Conservation (phyloP, 2,329 filamentous ascomycete species). For the Mycosphaerelloides madeirae region DNA sequence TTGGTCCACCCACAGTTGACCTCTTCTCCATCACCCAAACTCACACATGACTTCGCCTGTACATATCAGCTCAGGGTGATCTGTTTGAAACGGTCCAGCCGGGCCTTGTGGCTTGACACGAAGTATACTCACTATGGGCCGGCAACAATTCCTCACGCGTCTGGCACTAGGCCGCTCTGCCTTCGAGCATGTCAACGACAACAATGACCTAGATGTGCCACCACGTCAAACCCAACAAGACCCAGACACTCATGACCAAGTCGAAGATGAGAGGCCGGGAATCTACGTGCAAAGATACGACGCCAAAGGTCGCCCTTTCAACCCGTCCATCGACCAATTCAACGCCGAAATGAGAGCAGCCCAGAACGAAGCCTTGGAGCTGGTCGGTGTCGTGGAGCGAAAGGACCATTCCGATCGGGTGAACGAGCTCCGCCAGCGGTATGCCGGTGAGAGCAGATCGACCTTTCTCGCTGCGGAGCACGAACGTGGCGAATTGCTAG, state of each 20-base stretch:
- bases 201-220: conserved; percentile 39
- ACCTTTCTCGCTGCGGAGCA: conserved; percentile 20
- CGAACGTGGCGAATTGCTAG: conserved; percentile 22
- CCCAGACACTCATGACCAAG: not conserved
- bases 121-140: conserved; percentile 28
- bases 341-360: conserved; percentile 40
- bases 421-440: conserved; percentile 6
- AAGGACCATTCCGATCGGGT: conserved; percentile 20
- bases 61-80: no score
- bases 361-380: conserved; percentile 45
- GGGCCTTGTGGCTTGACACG: no score
- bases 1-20: no score
- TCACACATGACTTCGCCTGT: no score
- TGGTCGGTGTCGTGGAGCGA: conserved; percentile 45
- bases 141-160: conserved; percentile 28
- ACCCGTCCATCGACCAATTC: conserved; percentile 37
- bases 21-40: no score
- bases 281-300: conserved; percentile 40
- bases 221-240: conserved; percentile 5
- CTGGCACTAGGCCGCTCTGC: conserved; percentile 37
- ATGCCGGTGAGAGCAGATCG: conserved; percentile 13
- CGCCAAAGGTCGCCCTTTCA: conserved; percentile 41
- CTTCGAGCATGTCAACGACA: conserved; percentile 39
- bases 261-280: not conserved
- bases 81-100: no score